Evolutionary conservation across 768 basidiomycete species (phyloP), one percentile per base, ranked within the genome.

Genomic region (Russula vinacea): DNA sequence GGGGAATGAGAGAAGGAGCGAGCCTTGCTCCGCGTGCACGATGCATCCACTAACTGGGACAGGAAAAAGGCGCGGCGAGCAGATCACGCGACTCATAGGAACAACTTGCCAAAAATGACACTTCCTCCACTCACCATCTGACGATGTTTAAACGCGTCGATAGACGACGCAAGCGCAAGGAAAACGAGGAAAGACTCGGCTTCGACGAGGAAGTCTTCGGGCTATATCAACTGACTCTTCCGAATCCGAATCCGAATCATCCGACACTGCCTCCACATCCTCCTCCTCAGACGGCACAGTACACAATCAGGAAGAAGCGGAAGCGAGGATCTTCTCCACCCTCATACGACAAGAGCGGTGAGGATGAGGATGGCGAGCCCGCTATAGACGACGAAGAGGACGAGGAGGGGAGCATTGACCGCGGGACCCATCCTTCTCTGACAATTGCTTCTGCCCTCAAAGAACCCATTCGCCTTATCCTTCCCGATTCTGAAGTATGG

Each of bases 91-190:
- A 9, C 50, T 24, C 26, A 51, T 29, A 29, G 29, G n/a, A 11
- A 47, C 22, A 8, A 33, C n/a, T 51, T 49, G n/a, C 45, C 19
- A 33, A 47, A 58, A 56, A 39, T 33, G 39, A 14, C 29, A 37
- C 24, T 17, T 24, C 10, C 22, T 29, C 24, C 11, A 13, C 10
- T 47, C 45, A 47, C 33, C 19, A 35, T 22, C 4, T 9, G 11
- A 35, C 37, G 54, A 92, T 92, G 90, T 90, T 90, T 79, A 92
- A 92, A 75, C 83, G 90, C 64, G 79, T 90, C 8, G 85, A 85
- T 68, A 90, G 85, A 72, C 81, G 85, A 52, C 81, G 79, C 29
- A 79, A 79, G 69, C 85, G 81, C 69, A 80, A 78, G 64, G 79
- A 86, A 69, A 78, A 85, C 67, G 87, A 88, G 65, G 85, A 87